Base-by-base conservation (phyloP, 2,329 filamentous ascomycete genomes). In the Fusarium sp. region DNA sequence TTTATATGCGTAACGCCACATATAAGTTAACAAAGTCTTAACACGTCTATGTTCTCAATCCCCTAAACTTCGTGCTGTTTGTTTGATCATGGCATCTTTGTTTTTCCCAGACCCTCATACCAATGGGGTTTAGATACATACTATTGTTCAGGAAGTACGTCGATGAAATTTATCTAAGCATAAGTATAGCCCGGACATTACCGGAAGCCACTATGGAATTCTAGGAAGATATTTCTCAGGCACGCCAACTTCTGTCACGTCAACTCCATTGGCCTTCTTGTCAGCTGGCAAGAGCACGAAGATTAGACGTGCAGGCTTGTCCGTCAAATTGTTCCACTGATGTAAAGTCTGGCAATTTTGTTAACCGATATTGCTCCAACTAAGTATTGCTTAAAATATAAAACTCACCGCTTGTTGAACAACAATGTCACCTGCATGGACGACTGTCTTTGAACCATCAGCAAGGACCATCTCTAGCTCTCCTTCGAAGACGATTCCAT, bases 401-500 rank as follows among this genome's bases (percentile, higher is more conserved):
- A 7, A 24, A 24, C 22, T 24, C 7, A 54, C 51, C 20, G 51
- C 51, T 33, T 54, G 51, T 24, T 46, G 51, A 13, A 54, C 40
- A 10, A 54, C 18, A 24, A 54, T 17, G 13, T 54, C 51, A 3
- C 51, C 51, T 11, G 51, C 51, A 3, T 39, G 40, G 24, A 54
- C 51, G n/a, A 46, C 17, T 2, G 40, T 54, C 31, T 34, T 54
- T 2, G 51, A 54, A 5, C 18, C 40, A 33, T 54, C 51, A 2
- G 40, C 39, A n/a, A 54, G 44, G 4, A 17, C 31, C 51, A 54
- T 46, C 22, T 54, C 51, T 1, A 54, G 13, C 31, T 54, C 51
- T 1, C 51, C 51, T 20, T 54, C 39, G 20, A 34, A 26, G 8
- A 54, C 40, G 46, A 54, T 54, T 13, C 51, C 51, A 45, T 54